phyloP scores from a whole-genome alignment of 2,329 filamentous ascomycete genomes.

The Bipolaris sorokiniana region DNA sequence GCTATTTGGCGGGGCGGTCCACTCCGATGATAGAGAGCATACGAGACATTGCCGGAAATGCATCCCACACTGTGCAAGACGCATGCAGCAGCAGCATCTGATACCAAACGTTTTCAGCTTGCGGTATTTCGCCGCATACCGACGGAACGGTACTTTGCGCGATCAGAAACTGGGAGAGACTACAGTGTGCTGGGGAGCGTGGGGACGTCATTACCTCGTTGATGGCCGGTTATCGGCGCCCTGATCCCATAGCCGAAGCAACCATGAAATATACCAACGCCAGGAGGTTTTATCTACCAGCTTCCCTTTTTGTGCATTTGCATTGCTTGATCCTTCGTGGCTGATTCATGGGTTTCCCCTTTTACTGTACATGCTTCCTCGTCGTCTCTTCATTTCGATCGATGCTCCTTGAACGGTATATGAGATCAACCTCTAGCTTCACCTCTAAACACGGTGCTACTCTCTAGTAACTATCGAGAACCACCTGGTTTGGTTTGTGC shows the following conservation, averaged over 20 bases:
- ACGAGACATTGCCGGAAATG: conserved; percentile 8
- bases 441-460: neutral
- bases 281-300: neutral
- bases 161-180: neutral
- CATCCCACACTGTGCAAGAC: conserved; percentile 28
- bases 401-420: neutral
- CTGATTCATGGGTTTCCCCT: neutral
- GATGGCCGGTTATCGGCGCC: conserved; percentile 3
- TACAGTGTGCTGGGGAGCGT: neutral
- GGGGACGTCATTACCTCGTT: neutral
- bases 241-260: neutral
- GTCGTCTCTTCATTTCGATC: neutral
- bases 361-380: no score
- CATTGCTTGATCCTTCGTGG: neutral
- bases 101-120: conserved; percentile 12
- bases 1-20: conserved; percentile 36
- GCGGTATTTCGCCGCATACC: conserved; percentile 36
- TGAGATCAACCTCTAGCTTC: neutral
- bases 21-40: conserved; percentile 36
- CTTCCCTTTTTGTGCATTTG: neutral
- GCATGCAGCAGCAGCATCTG: conserved; percentile 13
- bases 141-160: conserved; percentile 24
- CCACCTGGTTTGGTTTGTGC: neutral
- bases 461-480: neutral
- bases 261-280: neutral